Evolutionary conservation across 225 moss, liverwort and hornwort species (phyloP), one percentile per base, ranked within the genome.

Genomic region (Straminergon stramineum): DNA sequence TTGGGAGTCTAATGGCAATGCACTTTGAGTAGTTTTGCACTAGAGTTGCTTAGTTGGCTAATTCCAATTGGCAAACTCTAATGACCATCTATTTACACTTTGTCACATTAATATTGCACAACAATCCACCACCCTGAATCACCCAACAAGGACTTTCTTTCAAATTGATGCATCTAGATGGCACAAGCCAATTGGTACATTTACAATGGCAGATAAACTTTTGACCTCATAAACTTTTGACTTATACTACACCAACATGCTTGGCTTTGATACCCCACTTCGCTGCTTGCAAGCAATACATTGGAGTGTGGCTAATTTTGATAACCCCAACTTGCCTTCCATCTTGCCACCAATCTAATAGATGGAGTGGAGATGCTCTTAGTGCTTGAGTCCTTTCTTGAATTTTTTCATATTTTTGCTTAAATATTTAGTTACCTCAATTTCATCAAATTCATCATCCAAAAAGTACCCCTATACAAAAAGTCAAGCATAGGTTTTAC

Each of bases 321-420:
- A 57, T 21, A 21, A 21, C 57, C 21, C 21, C 2, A 9, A 9
- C 57, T 57, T 21, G 21, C 19, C 9, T 9, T 17, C 28, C 2
- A 17, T 74, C 73, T 10, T 43, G 0, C 43, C 7, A 22, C 23
- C 5, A 6, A 0, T 2, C 7, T 23, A 39, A 24, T 1, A 4
- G 24, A 39, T 24, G 4, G 7, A n/a, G 7, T 22, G 0, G 8
- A 71, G 15, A n/a, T 70, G 24, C 14, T 39, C 39, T 70, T 14
- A 39, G 4, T 1, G 4, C 24, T 23, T 24, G 10, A 39, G 14
- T 24, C 70, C 5, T 43, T 8, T 28, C 0, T 6, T 45, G 17
- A 17, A 17, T 45, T 43, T 28, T 23, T 43, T 5, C 16, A 73
- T 43, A 17, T 73, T 28, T 73, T 1, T 45, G 0, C 16, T 9